A percentile compares a stretch with the other conserved stretches of the same genome.
phyloP scores from a whole-genome alignment of 345 rosid species.

The Tarenaya hassleriana region DNA sequence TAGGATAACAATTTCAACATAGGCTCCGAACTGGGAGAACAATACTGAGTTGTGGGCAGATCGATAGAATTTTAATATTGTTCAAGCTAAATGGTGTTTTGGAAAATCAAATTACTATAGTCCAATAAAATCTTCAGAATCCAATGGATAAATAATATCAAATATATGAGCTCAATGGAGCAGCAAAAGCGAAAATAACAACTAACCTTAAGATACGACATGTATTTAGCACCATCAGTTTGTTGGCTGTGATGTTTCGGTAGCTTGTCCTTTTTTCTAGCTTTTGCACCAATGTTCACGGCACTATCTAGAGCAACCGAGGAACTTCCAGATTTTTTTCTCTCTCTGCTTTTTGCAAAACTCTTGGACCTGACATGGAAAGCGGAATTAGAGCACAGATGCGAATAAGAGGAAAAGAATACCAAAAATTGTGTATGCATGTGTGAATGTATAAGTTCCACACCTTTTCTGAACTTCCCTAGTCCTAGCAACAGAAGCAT shows the following conservation, averaged over 20 bases:
- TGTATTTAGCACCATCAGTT: slow-evolving; percentile 74
- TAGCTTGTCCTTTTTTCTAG: slow-evolving; percentile 42
- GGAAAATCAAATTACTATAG: slow-evolving; percentile 13
- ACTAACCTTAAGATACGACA: slow-evolving; percentile 89
- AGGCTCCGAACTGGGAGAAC: slow-evolving; percentile 6
- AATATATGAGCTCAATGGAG: slow-evolving; percentile 5
- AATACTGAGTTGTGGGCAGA: slow-evolving; percentile 8
- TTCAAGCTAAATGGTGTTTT: slow-evolving; percentile 10
- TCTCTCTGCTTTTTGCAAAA: slow-evolving; percentile 29
- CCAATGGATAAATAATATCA: not conserved
- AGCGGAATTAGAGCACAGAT: slow-evolving; percentile 19
- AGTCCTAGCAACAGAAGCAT: slow-evolving; percentile 35
- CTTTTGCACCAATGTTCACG: slow-evolving; percentile 28
- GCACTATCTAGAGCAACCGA: slow-evolving; percentile 34
- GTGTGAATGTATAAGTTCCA: slow-evolving; percentile 10
- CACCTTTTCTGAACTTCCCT: slow-evolving; percentile 55
- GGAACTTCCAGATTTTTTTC: slow-evolving; percentile 37
- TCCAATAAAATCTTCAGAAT: slow-evolving; percentile 4
- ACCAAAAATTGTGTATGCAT: slow-evolving; percentile 14
- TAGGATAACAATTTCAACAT: not conserved
- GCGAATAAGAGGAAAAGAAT: slow-evolving; percentile 9
- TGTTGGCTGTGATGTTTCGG: slow-evolving; percentile 42
- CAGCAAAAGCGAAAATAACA: slow-evolving; percentile 18
- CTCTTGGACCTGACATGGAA: slow-evolving; percentile 38
- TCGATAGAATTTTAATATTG: slow-evolving; percentile 7